A percentile compares a stretch with the other conserved stretches of the same genome.
Conservation (phyloP, 768 basidiomycete genomes). For the Leccinum fibrillosum region DNA sequence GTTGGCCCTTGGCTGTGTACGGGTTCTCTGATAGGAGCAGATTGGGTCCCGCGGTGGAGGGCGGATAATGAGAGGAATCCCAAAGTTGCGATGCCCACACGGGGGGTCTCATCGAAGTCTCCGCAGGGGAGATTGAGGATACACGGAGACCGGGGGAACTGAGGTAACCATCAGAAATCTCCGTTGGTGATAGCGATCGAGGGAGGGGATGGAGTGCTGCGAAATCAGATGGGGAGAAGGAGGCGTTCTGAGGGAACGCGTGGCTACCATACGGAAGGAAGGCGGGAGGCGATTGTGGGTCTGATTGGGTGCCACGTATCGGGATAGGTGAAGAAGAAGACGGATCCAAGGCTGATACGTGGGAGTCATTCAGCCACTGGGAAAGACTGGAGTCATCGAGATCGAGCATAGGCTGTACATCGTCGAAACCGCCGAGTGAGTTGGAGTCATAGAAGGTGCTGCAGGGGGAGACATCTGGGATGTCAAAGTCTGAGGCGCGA, state of each 20-base stretch:
- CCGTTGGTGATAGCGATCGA: constrained; percentile 56
- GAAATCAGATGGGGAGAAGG: constrained; percentile 60
- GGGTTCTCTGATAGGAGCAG: constrained; percentile 44
- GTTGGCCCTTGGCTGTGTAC: constrained; percentile 40
- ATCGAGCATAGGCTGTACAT: constrained; percentile 36
- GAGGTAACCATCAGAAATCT: constrained; percentile 47
- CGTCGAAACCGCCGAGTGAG: constrained; percentile 30
- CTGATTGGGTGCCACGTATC: constrained; percentile 47
- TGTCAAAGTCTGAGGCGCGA: constrained; percentile 40
- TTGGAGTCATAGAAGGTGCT: constrained; percentile 35
- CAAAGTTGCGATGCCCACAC: constrained; percentile 68
- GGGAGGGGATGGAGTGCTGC: constrained; percentile 62
- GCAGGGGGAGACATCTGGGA: constrained; percentile 38
- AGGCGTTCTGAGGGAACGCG: constrained; percentile 44
- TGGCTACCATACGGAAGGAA: constrained; percentile 49
- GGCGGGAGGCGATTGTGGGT: constrained; percentile 41
- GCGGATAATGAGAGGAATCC: constrained; percentile 46
- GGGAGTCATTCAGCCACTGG: constrained; percentile 65
- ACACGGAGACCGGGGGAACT: constrained; percentile 42
- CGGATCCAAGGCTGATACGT: constrained; percentile 32
- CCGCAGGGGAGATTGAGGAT: constrained; percentile 58
- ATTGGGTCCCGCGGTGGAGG: constrained; percentile 46
- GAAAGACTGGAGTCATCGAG: constrained; percentile 42
- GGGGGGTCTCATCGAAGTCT: constrained; percentile 57
- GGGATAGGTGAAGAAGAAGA: constrained; percentile 60